Conservation (phyloP, 164 flowering plant species). For the Annona cherimola region DNA sequence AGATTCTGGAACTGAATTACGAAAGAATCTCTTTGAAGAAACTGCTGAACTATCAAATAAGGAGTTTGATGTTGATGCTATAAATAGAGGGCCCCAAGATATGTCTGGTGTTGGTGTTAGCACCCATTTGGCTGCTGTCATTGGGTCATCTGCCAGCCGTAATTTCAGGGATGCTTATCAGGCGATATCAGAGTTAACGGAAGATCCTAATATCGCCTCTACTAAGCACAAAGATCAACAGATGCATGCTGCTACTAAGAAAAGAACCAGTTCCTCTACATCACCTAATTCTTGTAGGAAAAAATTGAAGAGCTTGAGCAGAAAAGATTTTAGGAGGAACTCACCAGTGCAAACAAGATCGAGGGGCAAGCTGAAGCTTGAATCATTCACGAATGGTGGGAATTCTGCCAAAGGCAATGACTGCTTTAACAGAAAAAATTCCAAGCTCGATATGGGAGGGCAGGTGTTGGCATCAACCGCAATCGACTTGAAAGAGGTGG, state of each 20-base stretch:
- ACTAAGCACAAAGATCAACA: constrained; percentile 6
- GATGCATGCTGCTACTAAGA: constrained; percentile 12
- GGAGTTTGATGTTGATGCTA: constrained; percentile 17
- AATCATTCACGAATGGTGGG: not conserved
- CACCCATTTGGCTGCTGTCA: constrained; percentile 89
- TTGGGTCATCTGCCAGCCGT: constrained; percentile 23
- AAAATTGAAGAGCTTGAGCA: constrained; percentile 12
- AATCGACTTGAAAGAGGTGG: constrained; percentile 9
- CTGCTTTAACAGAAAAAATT: constrained; percentile 9
- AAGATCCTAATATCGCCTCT: constrained; percentile 5
- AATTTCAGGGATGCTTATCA: constrained; percentile 11
- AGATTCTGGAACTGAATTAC: constrained; percentile 12
- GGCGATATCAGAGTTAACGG: constrained; percentile 5
- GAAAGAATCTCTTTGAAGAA: constrained; percentile 32
- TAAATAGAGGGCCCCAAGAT: constrained; percentile 14
- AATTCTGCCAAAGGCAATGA: constrained; percentile 9
- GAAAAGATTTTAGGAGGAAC: constrained; percentile 7
- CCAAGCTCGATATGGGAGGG: constrained; percentile 13
- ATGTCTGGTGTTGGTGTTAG: constrained; percentile 50
- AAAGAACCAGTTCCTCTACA: constrained; percentile 15
- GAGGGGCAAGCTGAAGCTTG: constrained; percentile 12
- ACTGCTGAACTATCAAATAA: constrained; percentile 30
- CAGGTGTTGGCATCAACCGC: constrained; percentile 6
- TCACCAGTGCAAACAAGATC: constrained; percentile 10
- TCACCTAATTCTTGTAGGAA: constrained; percentile 11